Conservation (phyloP, 768 basidiomycete genomes). For the Boletus coccyginus region DNA sequence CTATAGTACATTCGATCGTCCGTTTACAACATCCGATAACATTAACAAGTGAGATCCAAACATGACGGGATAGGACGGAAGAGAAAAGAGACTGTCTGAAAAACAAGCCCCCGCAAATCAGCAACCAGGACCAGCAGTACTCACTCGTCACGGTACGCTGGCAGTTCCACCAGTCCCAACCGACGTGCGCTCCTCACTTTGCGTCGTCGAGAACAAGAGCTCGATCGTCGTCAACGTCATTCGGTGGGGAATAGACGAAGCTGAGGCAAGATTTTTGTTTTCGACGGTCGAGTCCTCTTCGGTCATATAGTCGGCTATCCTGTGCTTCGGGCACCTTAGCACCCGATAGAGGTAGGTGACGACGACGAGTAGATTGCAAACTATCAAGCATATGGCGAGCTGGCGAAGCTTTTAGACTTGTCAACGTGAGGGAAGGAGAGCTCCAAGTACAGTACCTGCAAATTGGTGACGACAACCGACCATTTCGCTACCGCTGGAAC, state of each 20-base stretch:
- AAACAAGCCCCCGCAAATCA: background rate
- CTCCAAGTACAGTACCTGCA: slow-evolving; percentile 3
- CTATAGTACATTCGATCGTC: background rate
- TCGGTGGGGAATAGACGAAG: background rate
- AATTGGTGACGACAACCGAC: background rate
- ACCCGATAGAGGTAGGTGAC: slow-evolving; percentile 26
- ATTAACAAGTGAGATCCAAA: too few species aligned
- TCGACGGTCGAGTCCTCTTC: background rate
- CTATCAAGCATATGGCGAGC: slow-evolving; percentile 14
- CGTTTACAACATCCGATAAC: background rate
- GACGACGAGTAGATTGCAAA: slow-evolving; percentile 24
- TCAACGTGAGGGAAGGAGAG: background rate
- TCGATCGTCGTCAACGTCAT: slow-evolving; percentile 17
- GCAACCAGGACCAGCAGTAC: background rate
- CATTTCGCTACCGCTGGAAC: background rate
- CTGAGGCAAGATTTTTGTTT: background rate
- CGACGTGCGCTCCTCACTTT: background rate
- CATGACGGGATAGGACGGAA: background rate
- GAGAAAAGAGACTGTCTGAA: background rate
- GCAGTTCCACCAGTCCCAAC: too few species aligned
- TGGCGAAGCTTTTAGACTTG: background rate
- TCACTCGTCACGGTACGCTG: background rate
- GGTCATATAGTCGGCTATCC: background rate
- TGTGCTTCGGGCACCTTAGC: background rate
- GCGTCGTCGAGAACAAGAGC: background rate